phyloP scores from a whole-genome alignment of 2,329 filamentous ascomycete species.

The Plectosphaerella sp. region DNA sequence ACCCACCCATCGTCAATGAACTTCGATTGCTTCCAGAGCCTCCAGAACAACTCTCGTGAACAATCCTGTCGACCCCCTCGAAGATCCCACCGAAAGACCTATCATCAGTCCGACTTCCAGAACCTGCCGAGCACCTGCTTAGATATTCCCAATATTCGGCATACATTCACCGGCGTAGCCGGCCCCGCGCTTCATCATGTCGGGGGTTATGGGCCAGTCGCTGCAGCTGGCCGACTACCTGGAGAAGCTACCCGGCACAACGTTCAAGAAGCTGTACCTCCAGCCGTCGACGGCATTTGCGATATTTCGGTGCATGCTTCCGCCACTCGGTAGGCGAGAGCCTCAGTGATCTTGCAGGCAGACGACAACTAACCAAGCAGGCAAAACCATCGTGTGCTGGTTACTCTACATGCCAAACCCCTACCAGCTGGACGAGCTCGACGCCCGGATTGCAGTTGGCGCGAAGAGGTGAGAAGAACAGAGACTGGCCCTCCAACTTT shows the following conservation, averaged over 20 bases:
- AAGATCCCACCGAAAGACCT: too few relatives aligned
- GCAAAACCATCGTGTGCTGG: conserved; percentile 94
- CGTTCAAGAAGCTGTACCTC: conserved; percentile 88
- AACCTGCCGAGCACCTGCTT: not conserved
- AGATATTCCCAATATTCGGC: not conserved
- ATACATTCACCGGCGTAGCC: not conserved
- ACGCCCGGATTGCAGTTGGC: conserved; percentile 74
- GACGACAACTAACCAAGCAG: conserved; percentile 34
- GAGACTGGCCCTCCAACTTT: not conserved
- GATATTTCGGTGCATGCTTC: conserved; percentile 95
- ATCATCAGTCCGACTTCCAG: too few relatives aligned
- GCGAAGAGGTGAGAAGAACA: not conserved
- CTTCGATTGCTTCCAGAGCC: not conserved
- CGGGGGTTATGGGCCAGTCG: conserved; percentile 40
- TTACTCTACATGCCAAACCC: conserved; percentile 86
- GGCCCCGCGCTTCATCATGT: conserved; percentile 31
- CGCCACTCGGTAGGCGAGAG: conserved; percentile 66
- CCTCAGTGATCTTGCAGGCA: not conserved
- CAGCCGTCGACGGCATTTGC: conserved; percentile 93
- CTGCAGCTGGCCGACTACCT: conserved; percentile 80
- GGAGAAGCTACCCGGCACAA: conserved; percentile 83
- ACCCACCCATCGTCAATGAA: not conserved
- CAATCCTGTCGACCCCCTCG: not conserved
- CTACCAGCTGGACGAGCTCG: conserved; percentile 73
- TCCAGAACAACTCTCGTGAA: not conserved